Evolutionary conservation across 129 eudicot species (phyloP), one percentile per base, ranked within the genome.

Genomic region (Lactuca sativa): DNA sequence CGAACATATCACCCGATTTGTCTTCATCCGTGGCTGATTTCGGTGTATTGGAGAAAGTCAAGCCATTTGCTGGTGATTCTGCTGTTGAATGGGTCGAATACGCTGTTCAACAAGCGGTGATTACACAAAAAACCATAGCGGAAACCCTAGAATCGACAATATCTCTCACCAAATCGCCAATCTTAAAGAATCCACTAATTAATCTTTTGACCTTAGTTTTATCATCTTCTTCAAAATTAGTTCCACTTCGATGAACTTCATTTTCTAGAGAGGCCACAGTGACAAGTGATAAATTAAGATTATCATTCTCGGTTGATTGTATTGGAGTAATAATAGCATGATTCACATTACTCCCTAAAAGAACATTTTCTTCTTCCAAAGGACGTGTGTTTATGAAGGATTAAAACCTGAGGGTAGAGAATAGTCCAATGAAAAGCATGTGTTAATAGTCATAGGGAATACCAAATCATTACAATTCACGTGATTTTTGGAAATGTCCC

Each of bases 261-360:
- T 36, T 68, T 61, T 49, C 75, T 34, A 55, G 31, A 61, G 58
- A 52, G 58, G 70, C 31, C 2, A 25, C 49, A 69, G 64, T 38
- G 62, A 52, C 51, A 31, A 77, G 76, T 69, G 81, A 77, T 32
- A 77, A 54, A 15, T 62, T 56, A 38, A 51, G 66, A 38, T 77
- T 52, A n/a, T 55, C 51, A 9, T 36, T 43, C 65, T 61, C 65
- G 9, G 64, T 36, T 57, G 81, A 40, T 54, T 62, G 76, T 40
- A 18, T 3, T 1, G 15, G 3, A 69, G 10, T 5, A 37, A 69
- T 41, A 17, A 38, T 25, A 17, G 9, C 30, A 68, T 40, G 44
- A 59, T 63, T 62, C 30, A 41, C 71, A 55, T 10, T 59, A 58
- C 15, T 59, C 40, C 36, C 68, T 44, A 41, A 49, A 58, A 53